Base-by-base conservation (phyloP, 768 basidiomycete species). In the Suillus variegatus region DNA sequence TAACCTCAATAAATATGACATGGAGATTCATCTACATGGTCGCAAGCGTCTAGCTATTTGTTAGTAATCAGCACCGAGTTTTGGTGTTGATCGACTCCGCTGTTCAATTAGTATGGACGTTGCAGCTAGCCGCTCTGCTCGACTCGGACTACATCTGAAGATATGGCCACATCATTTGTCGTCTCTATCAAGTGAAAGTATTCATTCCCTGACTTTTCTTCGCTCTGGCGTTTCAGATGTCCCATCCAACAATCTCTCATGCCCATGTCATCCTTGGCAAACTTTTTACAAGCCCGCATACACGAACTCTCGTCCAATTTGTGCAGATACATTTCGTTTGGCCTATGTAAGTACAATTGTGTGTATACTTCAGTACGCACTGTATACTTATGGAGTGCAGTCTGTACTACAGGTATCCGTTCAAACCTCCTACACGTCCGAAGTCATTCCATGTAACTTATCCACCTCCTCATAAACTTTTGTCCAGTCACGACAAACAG, bases 401-500 rank as follows among this genome's bases (percentile, higher is more conserved):
- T 32, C 6, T 32, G 6, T 32, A 32, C 6, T 32, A 32, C 22
- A 25, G 49, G 49, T 49, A 22, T 6, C n/a, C 22, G 2, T 49
- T 25, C 22, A 25, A 14, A 14, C 7, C 3, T 8, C 22, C 22
- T 25, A 51, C 6, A 16, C 49, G 25, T 25, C 22, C 14, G 49
- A 25, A 51, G 49, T 4, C 14, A 25, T 25, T 25, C 13, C 49
- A 35, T 55, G 52, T 6, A 55, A 10, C 12, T 20, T 62, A 63
- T 76, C 74, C 16, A 72, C 75, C 40, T 70, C 71, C 12, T 66
- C 64, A 40, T 72, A 77, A 18, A 77, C 62, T 36, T 43, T 66
- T 28, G 64, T 72, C 76, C 76, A 76, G 36, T 76, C 70, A 56
- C 64, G 65, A 61, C 76, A 77, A 57, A 69, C 62, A 51, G 74